These are phyloP conservation scores for Leishmania mexicana DNA, from an alignment of 208 protist genomes.

Conservation along the genomic window DNA sequence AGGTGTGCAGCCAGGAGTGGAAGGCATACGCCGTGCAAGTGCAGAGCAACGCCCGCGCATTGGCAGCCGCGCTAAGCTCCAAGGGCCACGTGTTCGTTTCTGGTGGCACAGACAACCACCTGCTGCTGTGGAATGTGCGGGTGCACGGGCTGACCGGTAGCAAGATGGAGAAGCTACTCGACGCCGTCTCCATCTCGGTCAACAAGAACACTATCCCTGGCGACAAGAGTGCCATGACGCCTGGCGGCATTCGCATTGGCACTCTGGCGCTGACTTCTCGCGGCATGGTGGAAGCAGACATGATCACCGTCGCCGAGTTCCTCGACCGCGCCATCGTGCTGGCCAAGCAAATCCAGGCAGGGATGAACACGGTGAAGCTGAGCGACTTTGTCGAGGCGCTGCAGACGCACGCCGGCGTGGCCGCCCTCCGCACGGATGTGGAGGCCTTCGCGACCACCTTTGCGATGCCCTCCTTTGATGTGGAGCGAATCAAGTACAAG, in stretches of 20 bases:
- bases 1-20: conserved; percentile 94
- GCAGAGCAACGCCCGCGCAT: conserved; percentile 81
- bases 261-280: conserved; percentile 96
- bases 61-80: conserved; percentile 82
- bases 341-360: conserved; percentile 70
- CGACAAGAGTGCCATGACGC: conserved; percentile 93
- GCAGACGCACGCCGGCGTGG: conserved; percentile 36
- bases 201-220: conserved; percentile 99
- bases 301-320: conserved; percentile 90
- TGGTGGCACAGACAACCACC: conserved; percentile 98
- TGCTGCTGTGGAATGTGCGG: conserved; percentile 97
- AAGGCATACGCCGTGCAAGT: conserved; percentile 94
- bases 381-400: conserved; percentile 79
- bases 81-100: conserved; percentile 94
- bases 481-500: conserved; percentile 72
- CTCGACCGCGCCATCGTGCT: conserved; percentile 89
- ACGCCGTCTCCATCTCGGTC: conserved; percentile 90
- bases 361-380: conserved; percentile 56
- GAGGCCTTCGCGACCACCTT: conserved; percentile 83
- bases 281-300: conserved; percentile 93
- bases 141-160: conserved; percentile 93
- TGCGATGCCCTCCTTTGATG: conserved; percentile 88
- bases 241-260: conserved; percentile 96
- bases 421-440: conserved; percentile 77
- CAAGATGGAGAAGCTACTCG: conserved; percentile 97